These are phyloP conservation scores for Pseudogymnoascus sp. DNA, from an alignment of 2,329 filamentous ascomycete genomes.

Conservation along the genomic window DNA sequence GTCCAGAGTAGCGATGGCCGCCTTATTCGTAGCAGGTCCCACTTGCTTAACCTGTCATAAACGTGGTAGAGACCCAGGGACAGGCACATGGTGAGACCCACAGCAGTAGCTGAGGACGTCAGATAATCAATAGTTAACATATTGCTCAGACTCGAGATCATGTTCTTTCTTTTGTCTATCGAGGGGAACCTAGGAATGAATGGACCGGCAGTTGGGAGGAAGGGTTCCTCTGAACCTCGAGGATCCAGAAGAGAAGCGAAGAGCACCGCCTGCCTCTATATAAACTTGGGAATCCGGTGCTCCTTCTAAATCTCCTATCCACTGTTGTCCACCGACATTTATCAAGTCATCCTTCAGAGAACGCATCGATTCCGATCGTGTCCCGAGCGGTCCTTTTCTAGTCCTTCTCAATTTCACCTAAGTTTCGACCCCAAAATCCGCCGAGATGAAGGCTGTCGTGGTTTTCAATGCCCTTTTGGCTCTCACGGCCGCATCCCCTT, in stretches of 20 bases:
- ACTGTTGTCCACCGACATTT: not conserved
- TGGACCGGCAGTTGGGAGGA: not conserved
- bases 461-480: constrained; percentile 11
- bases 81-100: not conserved
- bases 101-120: not conserved
- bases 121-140: too few species aligned
- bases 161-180: too few species aligned
- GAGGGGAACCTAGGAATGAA: not conserved
- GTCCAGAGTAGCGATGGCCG: not conserved
- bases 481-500: constrained; percentile 22
- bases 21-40: not conserved
- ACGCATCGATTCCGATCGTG: not conserved
- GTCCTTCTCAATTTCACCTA: not conserved
- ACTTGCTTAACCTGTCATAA: not conserved
- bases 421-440: not conserved
- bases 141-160: too few species aligned
- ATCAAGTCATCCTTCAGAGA: not conserved
- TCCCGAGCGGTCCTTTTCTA: not conserved
- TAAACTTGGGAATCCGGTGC: not conserved
- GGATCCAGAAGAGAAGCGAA: not conserved
- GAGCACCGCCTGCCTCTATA: not conserved
- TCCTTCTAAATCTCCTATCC: not conserved
- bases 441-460: not conserved
- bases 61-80: not conserved
- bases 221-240: not conserved